A percentile compares a stretch with the other conserved stretches of the same genome.
phyloP scores from a whole-genome alignment of 306 rosid genomes.

The Malus sylvestris region DNA sequence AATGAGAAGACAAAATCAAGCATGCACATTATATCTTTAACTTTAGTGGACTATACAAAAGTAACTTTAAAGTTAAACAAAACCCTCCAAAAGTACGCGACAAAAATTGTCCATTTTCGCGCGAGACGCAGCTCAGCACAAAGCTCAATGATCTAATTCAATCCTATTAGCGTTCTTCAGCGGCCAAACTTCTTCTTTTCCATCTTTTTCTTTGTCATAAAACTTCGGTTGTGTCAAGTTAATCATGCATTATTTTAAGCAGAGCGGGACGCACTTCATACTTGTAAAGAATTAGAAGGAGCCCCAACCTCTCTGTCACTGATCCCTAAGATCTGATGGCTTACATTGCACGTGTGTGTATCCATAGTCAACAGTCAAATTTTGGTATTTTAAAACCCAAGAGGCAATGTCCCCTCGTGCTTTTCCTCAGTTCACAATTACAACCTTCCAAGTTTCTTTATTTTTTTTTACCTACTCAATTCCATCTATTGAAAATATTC shows the following conservation, averaged over 20 bases:
- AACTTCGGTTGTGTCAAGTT: background rate
- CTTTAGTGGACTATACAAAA: slow-evolving; percentile 23
- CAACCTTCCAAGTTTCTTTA: background rate
- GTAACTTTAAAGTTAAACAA: background rate
- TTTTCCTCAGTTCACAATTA: background rate
- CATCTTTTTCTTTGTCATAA: background rate
- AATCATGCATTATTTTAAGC: background rate
- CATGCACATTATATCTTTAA: background rate
- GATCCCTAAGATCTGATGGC: slow-evolving; percentile 24
- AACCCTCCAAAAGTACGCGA: background rate
- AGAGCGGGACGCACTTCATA: background rate
- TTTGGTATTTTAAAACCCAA: slow-evolving; percentile 2
- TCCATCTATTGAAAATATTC: background rate
- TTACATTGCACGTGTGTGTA: slow-evolving; percentile 28
- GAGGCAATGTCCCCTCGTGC: slow-evolving; percentile 3
- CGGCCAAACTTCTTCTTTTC: slow-evolving; percentile 12
- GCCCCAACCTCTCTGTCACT: slow-evolving; percentile 2
- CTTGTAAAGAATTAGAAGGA: slow-evolving; percentile 7
- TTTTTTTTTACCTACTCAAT: background rate
- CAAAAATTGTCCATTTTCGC: slow-evolving; percentile 16
- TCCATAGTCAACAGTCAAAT: slow-evolving; percentile 14
- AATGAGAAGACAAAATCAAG: slow-evolving; percentile 15
- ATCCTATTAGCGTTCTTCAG: background rate
- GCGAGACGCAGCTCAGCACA: slow-evolving; percentile 22
- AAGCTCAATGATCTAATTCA: slow-evolving; percentile 26